These are phyloP conservation scores for Stereum hirsutum DNA, from an alignment of 1,284 basidiomycete genomes.

Conservation along the genomic window DNA sequence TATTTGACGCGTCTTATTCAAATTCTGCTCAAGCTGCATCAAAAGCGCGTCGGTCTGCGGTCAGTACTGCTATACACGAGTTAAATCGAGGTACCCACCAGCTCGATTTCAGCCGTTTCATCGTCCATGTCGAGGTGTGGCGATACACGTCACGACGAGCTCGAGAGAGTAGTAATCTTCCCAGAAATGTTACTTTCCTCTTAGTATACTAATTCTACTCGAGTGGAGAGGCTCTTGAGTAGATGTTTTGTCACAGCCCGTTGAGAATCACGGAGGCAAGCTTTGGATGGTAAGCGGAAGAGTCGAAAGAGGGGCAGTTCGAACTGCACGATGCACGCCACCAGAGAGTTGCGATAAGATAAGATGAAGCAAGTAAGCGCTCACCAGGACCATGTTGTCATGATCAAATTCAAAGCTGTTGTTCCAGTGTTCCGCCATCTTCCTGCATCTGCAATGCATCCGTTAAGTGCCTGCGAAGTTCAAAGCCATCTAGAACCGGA, in stretches of 20 bases:
- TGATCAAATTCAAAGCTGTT: neutral
- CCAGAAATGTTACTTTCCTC: neutral
- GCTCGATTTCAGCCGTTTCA: neutral
- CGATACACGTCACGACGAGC: neutral
- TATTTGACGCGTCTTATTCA: slow-evolving; percentile 74
- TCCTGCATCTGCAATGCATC: too few relatives aligned
- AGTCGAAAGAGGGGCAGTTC: neutral
- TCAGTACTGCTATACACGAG: neutral
- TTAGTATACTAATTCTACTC: neutral
- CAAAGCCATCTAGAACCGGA: too few relatives aligned
- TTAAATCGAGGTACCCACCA: neutral
- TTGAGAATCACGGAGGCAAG: neutral
- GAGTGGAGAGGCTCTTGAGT: neutral
- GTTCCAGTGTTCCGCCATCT: too few relatives aligned
- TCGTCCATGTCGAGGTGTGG: neutral
- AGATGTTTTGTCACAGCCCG: neutral
- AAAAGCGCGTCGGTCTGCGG: neutral
- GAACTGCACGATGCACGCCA: neutral
- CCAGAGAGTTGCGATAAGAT: neutral
- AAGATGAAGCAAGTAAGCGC: neutral
- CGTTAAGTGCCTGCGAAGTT: too few relatives aligned
- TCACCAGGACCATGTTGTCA: neutral
- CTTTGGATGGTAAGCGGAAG: neutral
- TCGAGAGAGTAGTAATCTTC: slow-evolving; percentile 4
- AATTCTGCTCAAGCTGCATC: slow-evolving; percentile 69